phyloP scores from a whole-genome alignment of 768 basidiomycete genomes.

The Panaeolus cyanescens region DNA sequence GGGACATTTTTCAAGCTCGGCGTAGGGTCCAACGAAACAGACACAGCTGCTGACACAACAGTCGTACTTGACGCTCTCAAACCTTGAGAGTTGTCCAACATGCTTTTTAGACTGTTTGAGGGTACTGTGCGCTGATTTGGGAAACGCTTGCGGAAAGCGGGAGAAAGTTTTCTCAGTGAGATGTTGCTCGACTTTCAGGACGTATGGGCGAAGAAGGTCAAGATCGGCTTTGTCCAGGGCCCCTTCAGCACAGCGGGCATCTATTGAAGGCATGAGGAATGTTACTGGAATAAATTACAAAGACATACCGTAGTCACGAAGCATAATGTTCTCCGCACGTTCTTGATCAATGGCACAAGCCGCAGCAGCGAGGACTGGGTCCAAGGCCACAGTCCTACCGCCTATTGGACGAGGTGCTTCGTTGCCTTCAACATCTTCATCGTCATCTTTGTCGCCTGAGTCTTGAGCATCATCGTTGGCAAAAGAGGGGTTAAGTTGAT shows the following conservation, averaged over 20 bases:
- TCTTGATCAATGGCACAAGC: conserved; percentile 6
- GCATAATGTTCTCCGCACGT: conserved; percentile 1
- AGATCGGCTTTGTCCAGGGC: not conserved
- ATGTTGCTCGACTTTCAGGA: not conserved
- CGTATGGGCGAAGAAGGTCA: not conserved
- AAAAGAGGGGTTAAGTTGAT: no score
- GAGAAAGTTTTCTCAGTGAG: not conserved
- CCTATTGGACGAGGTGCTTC: no score
- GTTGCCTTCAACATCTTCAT: no score
- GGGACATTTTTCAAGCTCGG: no score
- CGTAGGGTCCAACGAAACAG: no score
- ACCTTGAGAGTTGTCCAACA: not conserved
- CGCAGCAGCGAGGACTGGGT: conserved; percentile 5
- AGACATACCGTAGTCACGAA: not conserved
- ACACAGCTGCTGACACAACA: no score
- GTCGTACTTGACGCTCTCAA: not conserved
- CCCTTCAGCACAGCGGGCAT: not conserved
- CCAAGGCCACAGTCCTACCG: conserved; percentile 8
- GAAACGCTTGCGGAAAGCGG: not conserved
- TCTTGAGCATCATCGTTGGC: no score
- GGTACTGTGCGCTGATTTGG: not conserved
- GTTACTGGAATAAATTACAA: not conserved
- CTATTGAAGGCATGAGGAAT: not conserved
- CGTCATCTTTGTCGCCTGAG: not conserved
- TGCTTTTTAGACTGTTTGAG: not conserved